Percentiles rank a stretch among this genome's conserved stretches.
These are phyloP conservation scores for Kluyveromyces dobzhanskii DNA, from an alignment of 805 yeast genomes.

Conservation along the genomic window DNA sequence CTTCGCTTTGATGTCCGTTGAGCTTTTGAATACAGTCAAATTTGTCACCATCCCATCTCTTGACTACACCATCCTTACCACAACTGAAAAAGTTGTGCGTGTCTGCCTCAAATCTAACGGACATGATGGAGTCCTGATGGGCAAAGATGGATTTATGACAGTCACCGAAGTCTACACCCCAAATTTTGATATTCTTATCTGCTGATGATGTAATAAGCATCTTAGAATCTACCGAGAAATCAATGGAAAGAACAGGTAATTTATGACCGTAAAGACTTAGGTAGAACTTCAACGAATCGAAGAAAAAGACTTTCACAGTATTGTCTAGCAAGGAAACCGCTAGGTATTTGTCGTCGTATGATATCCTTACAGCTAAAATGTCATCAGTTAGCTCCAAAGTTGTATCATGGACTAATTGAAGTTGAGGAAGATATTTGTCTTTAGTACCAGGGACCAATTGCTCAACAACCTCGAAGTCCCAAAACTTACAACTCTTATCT, in stretches of 20 bases:
- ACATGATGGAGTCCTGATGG: slow-evolving; percentile 93
- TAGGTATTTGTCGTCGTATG: slow-evolving; percentile 68
- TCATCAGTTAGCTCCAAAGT: slow-evolving; percentile 85
- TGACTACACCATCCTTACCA: slow-evolving; percentile 80
- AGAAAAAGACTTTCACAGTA: slow-evolving; percentile 90
- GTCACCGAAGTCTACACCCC: slow-evolving; percentile 99
- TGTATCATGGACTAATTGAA: slow-evolving; percentile 64
- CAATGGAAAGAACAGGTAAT: slow-evolving; percentile 87
- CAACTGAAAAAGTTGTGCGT: slow-evolving; percentile 84
- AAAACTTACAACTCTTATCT: slow-evolving; percentile 81
- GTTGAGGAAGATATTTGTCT: slow-evolving; percentile 36
- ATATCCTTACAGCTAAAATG: slow-evolving; percentile 65
- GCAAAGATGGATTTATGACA: slow-evolving; percentile 96
- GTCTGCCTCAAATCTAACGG: slow-evolving; percentile 74
- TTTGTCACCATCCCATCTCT: slow-evolving; percentile 98
- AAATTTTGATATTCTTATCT: slow-evolving; percentile 91
- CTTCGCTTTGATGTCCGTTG: slow-evolving; percentile 83
- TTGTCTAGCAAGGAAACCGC: slow-evolving; percentile 85
- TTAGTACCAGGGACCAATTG: slow-evolving; percentile 66
- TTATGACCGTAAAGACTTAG: slow-evolving; percentile 92
- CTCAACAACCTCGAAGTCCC: slow-evolving; percentile 69
- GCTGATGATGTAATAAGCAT: slow-evolving; percentile 89
- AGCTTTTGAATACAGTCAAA: slow-evolving; percentile 88
- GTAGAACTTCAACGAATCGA: slow-evolving; percentile 80
- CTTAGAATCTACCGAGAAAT: slow-evolving; percentile 83